Percentiles rank a stretch among this genome's conserved stretches.
Conservation (phyloP, 2,329 filamentous ascomycete species). For the Lachnellula arida region DNA sequence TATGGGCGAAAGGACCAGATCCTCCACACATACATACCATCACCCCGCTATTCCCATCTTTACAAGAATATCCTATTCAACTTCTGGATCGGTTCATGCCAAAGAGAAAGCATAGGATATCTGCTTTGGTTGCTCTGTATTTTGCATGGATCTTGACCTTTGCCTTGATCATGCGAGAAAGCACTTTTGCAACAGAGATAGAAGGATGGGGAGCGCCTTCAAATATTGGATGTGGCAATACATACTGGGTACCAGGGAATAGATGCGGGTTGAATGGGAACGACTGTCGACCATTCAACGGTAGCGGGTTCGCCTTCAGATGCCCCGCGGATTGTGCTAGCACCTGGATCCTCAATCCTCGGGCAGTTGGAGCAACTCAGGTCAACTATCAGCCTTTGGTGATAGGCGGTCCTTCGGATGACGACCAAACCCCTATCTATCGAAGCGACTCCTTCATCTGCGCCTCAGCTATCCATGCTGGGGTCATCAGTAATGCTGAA, state of each 20-base stretch:
- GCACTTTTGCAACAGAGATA: conserved; percentile 55
- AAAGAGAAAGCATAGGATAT: conserved; percentile 52
- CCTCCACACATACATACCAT: conserved; percentile 49
- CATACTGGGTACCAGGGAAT: conserved; percentile 69
- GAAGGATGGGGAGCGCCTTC: conserved; percentile 62
- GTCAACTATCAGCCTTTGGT: conserved; percentile 61
- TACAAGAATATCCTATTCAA: conserved; percentile 63
- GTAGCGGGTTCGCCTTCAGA: conserved; percentile 65
- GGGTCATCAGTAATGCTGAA: conserved; percentile 63
- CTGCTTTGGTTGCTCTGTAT: conserved; percentile 55
- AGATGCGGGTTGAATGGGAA: conserved; percentile 70
- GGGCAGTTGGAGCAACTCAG: conserved; percentile 68
- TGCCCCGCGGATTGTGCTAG: conserved; percentile 69
- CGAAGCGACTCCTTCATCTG: conserved; percentile 89
- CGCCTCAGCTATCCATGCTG: conserved; percentile 77
- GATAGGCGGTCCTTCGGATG: conserved; percentile 57
- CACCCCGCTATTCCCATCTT: conserved; percentile 54
- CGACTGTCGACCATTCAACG: conserved; percentile 69
- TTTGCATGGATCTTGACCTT: conserved; percentile 67
- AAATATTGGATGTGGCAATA: conserved; percentile 60
- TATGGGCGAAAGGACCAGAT: conserved; percentile 54
- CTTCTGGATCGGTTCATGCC: conserved; percentile 61
- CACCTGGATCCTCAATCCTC: conserved; percentile 62
- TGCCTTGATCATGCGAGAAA: conserved; percentile 61
- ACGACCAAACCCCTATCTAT: conserved; percentile 54